Evolutionary conservation across 257 asterid genomes (phyloP).

Genomic region (Solanum gracilifrons): DNA sequence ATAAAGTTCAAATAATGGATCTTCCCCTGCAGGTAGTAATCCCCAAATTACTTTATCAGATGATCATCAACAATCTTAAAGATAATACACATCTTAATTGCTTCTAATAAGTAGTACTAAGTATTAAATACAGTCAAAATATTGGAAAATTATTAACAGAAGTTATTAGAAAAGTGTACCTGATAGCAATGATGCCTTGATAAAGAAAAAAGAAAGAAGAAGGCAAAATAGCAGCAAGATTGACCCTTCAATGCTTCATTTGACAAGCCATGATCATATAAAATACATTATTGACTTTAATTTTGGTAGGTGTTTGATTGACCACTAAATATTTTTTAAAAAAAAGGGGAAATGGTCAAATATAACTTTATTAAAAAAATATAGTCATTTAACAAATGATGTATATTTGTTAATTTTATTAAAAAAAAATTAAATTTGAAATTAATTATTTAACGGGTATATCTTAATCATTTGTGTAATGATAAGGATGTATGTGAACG

Average conservation of each 20-base stretch:
- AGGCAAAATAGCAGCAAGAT: background rate
- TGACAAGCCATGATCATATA: background rate
- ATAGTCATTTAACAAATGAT: too few species aligned
- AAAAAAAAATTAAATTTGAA: too few species aligned
- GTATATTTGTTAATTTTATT: too few species aligned
- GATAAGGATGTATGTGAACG: too few species aligned
- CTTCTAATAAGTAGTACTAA: background rate
- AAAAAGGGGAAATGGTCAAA: background rate
- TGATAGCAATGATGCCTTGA: background rate
- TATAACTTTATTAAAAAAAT: too few species aligned
- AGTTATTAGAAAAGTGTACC: background rate
- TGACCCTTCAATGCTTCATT: background rate
- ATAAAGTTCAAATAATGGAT: background rate
- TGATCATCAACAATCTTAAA: background rate
- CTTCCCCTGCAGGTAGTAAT: background rate
- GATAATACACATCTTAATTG: background rate
- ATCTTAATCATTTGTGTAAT: too few species aligned
- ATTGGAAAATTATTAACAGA: background rate
- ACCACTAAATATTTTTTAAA: background rate
- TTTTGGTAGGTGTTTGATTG: background rate
- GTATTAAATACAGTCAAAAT: background rate
- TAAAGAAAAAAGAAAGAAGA: background rate
- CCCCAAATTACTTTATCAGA: background rate
- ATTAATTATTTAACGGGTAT: too few species aligned
- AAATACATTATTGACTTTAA: background rate